phyloP scores from a whole-genome alignment of 2,329 filamentous ascomycete species.

The Penicillium olsonii region DNA sequence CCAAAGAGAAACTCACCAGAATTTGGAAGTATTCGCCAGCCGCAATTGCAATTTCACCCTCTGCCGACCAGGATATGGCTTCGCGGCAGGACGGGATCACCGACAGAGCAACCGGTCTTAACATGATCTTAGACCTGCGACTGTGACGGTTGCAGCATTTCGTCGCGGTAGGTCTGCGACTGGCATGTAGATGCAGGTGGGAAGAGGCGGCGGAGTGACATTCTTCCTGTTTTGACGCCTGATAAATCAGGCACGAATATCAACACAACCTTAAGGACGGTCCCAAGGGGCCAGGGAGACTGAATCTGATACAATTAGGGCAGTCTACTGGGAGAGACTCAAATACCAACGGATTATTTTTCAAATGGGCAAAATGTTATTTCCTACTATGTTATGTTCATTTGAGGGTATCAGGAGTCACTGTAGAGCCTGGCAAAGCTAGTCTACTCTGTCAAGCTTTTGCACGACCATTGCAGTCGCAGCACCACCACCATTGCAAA shows the following conservation, averaged over 20 bases:
- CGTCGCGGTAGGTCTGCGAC: not conserved
- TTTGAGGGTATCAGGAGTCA: slow-evolving; percentile 16
- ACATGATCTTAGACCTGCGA: slow-evolving; percentile 21
- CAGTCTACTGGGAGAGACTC: not conserved
- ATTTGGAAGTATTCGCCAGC: slow-evolving; percentile 58
- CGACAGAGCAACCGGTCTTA: slow-evolving; percentile 38
- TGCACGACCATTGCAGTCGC: slow-evolving; percentile 91
- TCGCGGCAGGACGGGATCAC: slow-evolving; percentile 55
- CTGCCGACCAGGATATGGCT: slow-evolving; percentile 60
- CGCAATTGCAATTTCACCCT: slow-evolving; percentile 60
- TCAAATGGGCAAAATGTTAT: too few relatives aligned
- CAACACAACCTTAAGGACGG: too few relatives aligned
- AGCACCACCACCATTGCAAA: slow-evolving; percentile 95
- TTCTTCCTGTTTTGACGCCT: slow-evolving; percentile 3
- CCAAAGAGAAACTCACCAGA: slow-evolving; percentile 41
- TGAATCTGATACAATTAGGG: too few relatives aligned
- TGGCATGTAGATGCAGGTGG: not conserved
- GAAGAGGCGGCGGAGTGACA: not conserved
- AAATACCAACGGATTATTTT: not conserved
- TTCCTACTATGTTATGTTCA: not conserved
- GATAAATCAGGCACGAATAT: slow-evolving; percentile 1
- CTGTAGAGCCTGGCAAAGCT: slow-evolving; percentile 8
- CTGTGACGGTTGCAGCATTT: not conserved
- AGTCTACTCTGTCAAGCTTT: slow-evolving; percentile 61
- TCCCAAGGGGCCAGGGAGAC: too few relatives aligned